Base-by-base conservation (phyloP, 192 early-diverging fungal species). In the Coemansia sp. region DNA sequence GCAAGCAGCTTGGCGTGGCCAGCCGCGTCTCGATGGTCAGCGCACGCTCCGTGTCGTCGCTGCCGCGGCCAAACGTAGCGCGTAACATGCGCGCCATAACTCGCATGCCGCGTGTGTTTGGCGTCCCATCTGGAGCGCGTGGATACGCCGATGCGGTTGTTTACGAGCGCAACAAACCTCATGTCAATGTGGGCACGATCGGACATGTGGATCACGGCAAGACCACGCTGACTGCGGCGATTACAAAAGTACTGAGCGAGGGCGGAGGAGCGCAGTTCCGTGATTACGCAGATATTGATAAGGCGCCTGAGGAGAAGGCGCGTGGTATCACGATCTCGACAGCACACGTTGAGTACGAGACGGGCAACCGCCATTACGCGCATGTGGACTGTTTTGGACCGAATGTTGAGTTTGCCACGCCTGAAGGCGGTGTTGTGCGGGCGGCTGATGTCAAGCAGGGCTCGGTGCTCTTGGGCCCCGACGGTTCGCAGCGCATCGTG, bases 151-250 rank as follows among this genome's bases (percentile, higher is more conserved):
- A 90, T 48, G 61, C 78, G 39, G 63, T 66, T 16, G 85, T 90
- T 62, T 98, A 87, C 82, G 67, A 85, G 35, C 89, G 95, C 57
- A 66, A 68, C 20, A 99, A 99, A 88, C 97, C 94, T 9, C 97
- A 99, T 82, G 88, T 99, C 74, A 99, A 99, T 84, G 93, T 99
- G 68, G 95, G 95, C 63, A 97, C 95, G 38, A 97, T 98, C 70
- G 97, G 97, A 51, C 97, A 99, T 82, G 95, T 99, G 65, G 95
- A 99, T 77, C 95, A 97, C 87, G 95, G 94, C 59, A 99, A 97
- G 87, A 96, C 97, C 23, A 96, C 97, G 38, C 89, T 97, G 70
- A 96, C 97, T 18, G 97, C 97, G 39, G 97, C 97, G 65, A 98
- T 98, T 73, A 97, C 97, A 59, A 97, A 96, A 84, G 94, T 95